Evolutionary conservation across 2,329 filamentous ascomycete genomes (phyloP), one percentile per base, ranked within the genome.

Genomic region (Drechslerella stenobrocha): DNA sequence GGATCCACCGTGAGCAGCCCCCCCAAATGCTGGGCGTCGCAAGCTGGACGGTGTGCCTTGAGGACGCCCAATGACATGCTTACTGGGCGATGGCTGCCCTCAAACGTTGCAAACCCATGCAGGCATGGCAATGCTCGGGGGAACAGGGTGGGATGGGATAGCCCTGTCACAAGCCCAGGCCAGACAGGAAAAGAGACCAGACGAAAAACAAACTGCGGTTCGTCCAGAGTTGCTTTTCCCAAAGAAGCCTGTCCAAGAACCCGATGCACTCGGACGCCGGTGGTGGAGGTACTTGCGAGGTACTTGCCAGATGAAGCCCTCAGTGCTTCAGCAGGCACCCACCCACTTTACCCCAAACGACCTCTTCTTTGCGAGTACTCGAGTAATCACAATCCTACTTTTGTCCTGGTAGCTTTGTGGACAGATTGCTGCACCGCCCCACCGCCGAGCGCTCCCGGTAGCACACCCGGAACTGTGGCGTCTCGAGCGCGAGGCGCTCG

Each of bases 151-250:
- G 47, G 63, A 51, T 22, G 46, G 63, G 55, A 46, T 15, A 37
- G 30, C 44, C 55, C 55, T 67, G 63, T 67, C 63, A 67, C 55
- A 67, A 18, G 51, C 24, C 44, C 44, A 46, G n/a, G 18, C 8
- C 34, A 37, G 42, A 46, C 5, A 22, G 44, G 26, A 47, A 47
- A 13, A 47, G 28, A 23, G 20, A 47, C 24, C 23, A 23, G 44
- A 26, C 22, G 8, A 26, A 26, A 47, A 18, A 26, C 2, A 9
- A 13, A 13, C 20, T 24, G 9, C 9, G 5, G 11, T 23, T 47
- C 11, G 22, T 7, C 3, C 13, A 47, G 20, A 30, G 30, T 57
- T 59, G 53, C 53, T 59, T 59, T 51, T 56, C 50, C 44, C 23
- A 20, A 50, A 46, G n/a, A 26, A 42, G 37, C 13, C 3, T 20